Evolutionary conservation across 163 green algal species (phyloP), one percentile per base, ranked within the genome.

Genomic region (Scenedesmus sp.): DNA sequence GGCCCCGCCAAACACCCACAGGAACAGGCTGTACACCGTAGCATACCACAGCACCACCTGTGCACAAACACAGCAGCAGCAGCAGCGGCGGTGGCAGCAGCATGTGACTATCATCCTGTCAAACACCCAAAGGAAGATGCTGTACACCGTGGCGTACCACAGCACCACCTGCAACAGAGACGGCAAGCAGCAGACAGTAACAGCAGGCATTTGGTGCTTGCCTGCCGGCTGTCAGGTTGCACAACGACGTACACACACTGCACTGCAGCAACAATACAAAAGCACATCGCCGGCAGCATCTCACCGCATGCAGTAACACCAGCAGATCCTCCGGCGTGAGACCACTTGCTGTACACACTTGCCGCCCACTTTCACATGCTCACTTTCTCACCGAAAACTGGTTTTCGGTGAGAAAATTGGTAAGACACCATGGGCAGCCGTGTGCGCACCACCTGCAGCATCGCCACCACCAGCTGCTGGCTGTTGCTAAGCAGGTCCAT

Each of bases 71-170:
- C 60, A 89, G 13, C 1, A 66, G 10, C 12, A 67, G 67, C 60
- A 89, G 34, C 55, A 62, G 8, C 10, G 62, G 26, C 26, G 26
- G 26, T 26, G 26, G 26, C 26, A 26, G 26, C 26, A 26, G 26
- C 26, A 26, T 26, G 26, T 26, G 26, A 26, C 26, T 26, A 26
- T 26, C 26, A 26, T 26, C 26, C 26, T 26, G 26, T 26, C 92
- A 84, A 88, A 94, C 23, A 91, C 79, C 90, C 90, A 92, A 12
- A 94, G 55, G 84, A 94, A 94, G 0, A 92, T 76, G 15, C n/a
- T 8, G 91, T 94, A 94, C 16, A 86, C 9, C 4, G 82, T 84
- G 34, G 34, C 34, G 34, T 46, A 46, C 34, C 34, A 46, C 34
- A 46, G 34, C 34, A 46, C 34, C 34, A 46, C 34, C 34, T 46